A percentile compares a stretch with the other conserved stretches of the same genome.
phyloP scores from a whole-genome alignment of 257 asterid genomes.

The Paulownia fortunei region DNA sequence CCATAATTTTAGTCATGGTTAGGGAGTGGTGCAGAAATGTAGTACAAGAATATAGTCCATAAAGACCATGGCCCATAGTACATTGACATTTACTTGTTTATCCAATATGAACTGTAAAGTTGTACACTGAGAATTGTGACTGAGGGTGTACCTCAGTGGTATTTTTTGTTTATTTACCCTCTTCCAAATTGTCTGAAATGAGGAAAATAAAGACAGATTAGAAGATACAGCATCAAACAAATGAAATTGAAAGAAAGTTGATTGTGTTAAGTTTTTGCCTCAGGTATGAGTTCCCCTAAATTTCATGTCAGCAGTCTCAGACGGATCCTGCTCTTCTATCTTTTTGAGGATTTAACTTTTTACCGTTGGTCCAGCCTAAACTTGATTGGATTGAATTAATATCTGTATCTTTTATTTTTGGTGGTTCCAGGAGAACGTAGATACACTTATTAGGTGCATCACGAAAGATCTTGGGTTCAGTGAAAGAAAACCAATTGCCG shows the following conservation, averaged over 20 bases:
- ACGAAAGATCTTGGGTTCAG: conserved; percentile 74
- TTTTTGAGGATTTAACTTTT: background rate
- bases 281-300: background rate
- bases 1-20: background rate
- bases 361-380: conserved; percentile 13
- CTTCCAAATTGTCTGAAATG: background rate
- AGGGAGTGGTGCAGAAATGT: background rate
- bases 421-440: conserved; percentile 66
- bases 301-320: background rate
- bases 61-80: background rate
- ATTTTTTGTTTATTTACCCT: background rate
- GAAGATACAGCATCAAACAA: background rate
- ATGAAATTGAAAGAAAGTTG: background rate
- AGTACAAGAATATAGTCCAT: background rate
- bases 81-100: background rate
- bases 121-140: background rate
- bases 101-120: background rate
- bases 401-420: background rate
- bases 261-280: background rate
- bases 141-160: background rate
- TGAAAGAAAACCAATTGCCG: conserved; percentile 91
- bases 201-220: background rate
- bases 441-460: conserved; percentile 69
- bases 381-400: conserved; percentile 8
- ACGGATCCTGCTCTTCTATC: background rate